A percentile compares a stretch with the other conserved stretches of the same genome.
Conservation (phyloP, 1,284 basidiomycete genomes). For the Trametes versicolor region DNA sequence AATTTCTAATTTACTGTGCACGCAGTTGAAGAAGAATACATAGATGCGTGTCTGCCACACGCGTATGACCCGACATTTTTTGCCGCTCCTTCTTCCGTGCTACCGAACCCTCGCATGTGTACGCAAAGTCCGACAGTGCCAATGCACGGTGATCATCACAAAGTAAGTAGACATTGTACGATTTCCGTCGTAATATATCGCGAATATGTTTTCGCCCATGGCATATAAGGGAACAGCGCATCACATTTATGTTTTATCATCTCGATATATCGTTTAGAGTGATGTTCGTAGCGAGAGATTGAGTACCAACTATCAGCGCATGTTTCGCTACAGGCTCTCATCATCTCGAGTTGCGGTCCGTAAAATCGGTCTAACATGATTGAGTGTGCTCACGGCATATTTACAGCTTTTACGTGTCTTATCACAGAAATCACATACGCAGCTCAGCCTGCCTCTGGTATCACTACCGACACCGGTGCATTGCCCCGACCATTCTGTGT, state of each 20-base stretch:
- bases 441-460: slow-evolving; percentile 30
- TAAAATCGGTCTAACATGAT: slow-evolving; percentile 19
- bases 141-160: slow-evolving; percentile 26
- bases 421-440: slow-evolving; percentile 22
- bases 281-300: neutral
- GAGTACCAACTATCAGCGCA: slow-evolving; percentile 4
- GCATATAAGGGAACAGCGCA: slow-evolving; percentile 10
- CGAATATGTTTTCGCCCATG: slow-evolving; percentile 19
- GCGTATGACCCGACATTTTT: slow-evolving; percentile 45
- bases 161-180: slow-evolving; percentile 28
- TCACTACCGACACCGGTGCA: slow-evolving; percentile 28
- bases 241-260: slow-evolving; percentile 1
- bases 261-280: slow-evolving; percentile 10
- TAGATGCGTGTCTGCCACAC: slow-evolving; percentile 41
- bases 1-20: slow-evolving; percentile 23
- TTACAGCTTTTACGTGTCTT: slow-evolving; percentile 32
- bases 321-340: slow-evolving; percentile 1
- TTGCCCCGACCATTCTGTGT: slow-evolving; percentile 13
- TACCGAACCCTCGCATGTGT: slow-evolving; percentile 20
- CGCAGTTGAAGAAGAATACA: slow-evolving; percentile 41
- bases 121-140: slow-evolving; percentile 26
- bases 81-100: slow-evolving; percentile 30
- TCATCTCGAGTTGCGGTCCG: slow-evolving; percentile 11
- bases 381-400: slow-evolving; percentile 16
- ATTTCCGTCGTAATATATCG: neutral